phyloP scores from a whole-genome alignment of 495 filamentous ascomycete species.

The Arthonia radiata region DNA sequence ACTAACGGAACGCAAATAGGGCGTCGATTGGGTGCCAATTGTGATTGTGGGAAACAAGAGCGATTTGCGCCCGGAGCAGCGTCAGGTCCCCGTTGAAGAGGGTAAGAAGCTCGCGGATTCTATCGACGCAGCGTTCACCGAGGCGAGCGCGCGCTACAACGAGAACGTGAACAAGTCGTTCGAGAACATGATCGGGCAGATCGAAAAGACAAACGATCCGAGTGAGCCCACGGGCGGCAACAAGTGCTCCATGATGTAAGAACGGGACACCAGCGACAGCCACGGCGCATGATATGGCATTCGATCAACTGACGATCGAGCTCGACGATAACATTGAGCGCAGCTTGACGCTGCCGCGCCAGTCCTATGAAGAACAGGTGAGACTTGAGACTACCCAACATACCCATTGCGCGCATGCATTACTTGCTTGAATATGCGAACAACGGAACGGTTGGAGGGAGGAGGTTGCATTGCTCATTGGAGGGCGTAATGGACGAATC shows the following conservation, averaged over 20 bases:
- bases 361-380: too few species aligned
- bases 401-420: too few species aligned
- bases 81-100: conserved; percentile 68
- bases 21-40: conserved; percentile 74
- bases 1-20: conserved; percentile 23
- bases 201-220: conserved; percentile 88
- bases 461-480: too few species aligned
- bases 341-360: too few species aligned
- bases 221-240: conserved; percentile 50
- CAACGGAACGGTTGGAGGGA: too few species aligned
- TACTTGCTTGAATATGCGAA: too few species aligned
- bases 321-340: too few species aligned
- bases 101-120: conserved; percentile 59
- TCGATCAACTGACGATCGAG: too few species aligned
- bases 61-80: conserved; percentile 76
- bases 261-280: too few species aligned
- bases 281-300: too few species aligned
- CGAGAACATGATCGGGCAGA: conserved; percentile 78
- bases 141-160: conserved; percentile 80
- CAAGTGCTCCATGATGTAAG: conserved; percentile 70
- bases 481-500: too few species aligned
- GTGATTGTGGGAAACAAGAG: conserved; percentile 94
- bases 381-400: too few species aligned
- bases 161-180: conserved; percentile 86
- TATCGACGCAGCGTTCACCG: conserved; percentile 79